Evolutionary conservation across 208 protist genomes (phyloP), one percentile per base, ranked within the genome.

Genomic region (Acanthamoeba lenticulata): DNA sequence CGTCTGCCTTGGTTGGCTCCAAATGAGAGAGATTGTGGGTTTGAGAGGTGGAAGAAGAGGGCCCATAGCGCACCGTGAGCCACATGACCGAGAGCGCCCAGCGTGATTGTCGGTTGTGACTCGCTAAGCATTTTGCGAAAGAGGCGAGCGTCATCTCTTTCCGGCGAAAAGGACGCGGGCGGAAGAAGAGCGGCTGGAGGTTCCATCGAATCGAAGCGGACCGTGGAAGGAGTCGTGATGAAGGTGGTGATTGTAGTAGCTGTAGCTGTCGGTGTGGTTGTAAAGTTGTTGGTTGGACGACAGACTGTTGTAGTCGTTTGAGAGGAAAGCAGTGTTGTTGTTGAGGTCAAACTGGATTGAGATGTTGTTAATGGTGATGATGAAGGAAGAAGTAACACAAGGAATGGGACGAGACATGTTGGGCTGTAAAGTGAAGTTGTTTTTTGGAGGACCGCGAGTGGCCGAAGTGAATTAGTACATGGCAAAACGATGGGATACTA

Each of bases 31-130:
- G 72, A 49, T 24, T 24, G n/a, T 5, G 38, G 72, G 40, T 40
- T 40, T 38, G 62, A 36, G 67, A 36, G 67, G 36, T 15, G 24
- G 55, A 62, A 24, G 24, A 24, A 62, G 55, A 62, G 24, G 24
- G 24, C 19, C 55, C 24, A 77, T 13, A 85, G 1, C 24, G 6
- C 49, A 85, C 74, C 74, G 86, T 95, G 94, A 38, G 94, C 57
- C 47, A 95, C 94, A 60, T 95, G 92, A 38, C 94, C 94, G 34
- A 95, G 36, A 29, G 45, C 34, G 29, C 94, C 94, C 32, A 95
- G 88, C 45, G 32, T 95, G 4, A 86, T n/a, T 7, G 55, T 91
- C 36, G 67, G 52, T 40, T 94, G 94, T 27, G 40, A 42, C 21
- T 90, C 32, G 52, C 24, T 65, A 27, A 92, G 79, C 36, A 19